A percentile compares a stretch with the other conserved stretches of the same genome.
Evolutionary conservation across 2,329 filamentous ascomycete species (phyloP).

Genomic region (Beauveria varroae): DNA sequence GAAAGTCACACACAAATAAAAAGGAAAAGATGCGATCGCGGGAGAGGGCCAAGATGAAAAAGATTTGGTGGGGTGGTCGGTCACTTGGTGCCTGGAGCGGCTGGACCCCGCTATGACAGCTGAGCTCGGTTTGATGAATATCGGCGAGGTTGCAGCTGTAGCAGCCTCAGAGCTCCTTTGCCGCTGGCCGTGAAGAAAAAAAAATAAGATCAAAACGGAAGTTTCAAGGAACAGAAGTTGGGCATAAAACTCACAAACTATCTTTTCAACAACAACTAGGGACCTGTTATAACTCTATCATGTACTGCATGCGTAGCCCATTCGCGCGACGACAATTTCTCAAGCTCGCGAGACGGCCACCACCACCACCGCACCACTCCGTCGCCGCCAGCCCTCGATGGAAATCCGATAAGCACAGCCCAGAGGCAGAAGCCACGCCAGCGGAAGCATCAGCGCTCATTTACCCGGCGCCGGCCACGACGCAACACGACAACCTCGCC

Average conservation of each 20-base stretch:
- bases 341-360: not conserved
- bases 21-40: not conserved
- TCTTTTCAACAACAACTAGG: too few species aligned
- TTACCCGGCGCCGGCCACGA: slow-evolving; percentile 38
- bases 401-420: not conserved
- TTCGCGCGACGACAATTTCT: not conserved
- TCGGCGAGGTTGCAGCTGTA: not conserved
- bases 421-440: not conserved
- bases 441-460: slow-evolving; percentile 15
- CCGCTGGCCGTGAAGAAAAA: not conserved
- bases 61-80: not conserved
- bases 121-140: slow-evolving; percentile 9
- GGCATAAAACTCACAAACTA: too few species aligned
- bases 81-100: not conserved
- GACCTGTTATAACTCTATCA: not conserved
- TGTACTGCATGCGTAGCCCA: not conserved
- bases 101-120: slow-evolving; percentile 8
- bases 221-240: too few species aligned
- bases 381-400: not conserved
- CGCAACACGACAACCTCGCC: slow-evolving; percentile 53
- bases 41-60: not conserved
- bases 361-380: not conserved
- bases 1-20: not conserved
- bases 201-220: too few species aligned
- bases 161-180: not conserved